Evolutionary conservation across 2,329 filamentous ascomycete genomes (phyloP).

Genomic region (Pseudocercospora cruenta): DNA sequence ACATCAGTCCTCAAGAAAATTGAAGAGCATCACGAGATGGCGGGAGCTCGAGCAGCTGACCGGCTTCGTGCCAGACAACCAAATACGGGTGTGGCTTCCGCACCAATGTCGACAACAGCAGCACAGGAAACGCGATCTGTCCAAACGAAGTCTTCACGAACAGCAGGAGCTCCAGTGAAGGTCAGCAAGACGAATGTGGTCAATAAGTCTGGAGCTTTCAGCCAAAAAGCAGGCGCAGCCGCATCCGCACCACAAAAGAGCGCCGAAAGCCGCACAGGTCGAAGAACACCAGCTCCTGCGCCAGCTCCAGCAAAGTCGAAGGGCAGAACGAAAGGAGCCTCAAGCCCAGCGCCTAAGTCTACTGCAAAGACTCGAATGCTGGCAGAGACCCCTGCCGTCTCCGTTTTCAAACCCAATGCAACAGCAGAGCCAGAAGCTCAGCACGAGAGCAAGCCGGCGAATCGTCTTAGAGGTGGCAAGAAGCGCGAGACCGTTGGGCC

Average conservation of each 20-base stretch:
- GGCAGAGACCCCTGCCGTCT: not conserved
- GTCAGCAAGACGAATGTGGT: not conserved
- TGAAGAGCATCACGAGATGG: not conserved
- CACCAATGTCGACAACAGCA: not conserved
- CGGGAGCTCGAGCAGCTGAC: not conserved
- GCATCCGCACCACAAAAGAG: not conserved
- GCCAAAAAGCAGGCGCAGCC: not conserved
- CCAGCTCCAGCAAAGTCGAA: not conserved
- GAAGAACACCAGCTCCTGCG: not conserved
- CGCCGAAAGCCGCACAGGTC: not conserved
- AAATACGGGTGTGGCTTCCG: not conserved
- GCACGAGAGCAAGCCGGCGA: not conserved
- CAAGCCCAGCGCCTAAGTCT: not conserved
- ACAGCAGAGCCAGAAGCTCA: not conserved
- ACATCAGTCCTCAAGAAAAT: slow-evolving; percentile 2
- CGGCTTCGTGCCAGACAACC: not conserved
- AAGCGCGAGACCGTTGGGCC: not conserved
- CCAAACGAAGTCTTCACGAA: not conserved
- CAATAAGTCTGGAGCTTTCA: not conserved
- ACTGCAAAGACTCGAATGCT: slow-evolving; percentile 4
- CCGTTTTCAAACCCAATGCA: no score
- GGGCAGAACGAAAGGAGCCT: not conserved
- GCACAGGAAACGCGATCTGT: not conserved
- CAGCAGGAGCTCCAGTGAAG: not conserved
- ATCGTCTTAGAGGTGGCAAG: not conserved